Evolutionary conservation across 208 protist genomes (phyloP), one percentile per base, ranked within the genome.

Genomic region (Acanthamoeba culbertsoni): DNA sequence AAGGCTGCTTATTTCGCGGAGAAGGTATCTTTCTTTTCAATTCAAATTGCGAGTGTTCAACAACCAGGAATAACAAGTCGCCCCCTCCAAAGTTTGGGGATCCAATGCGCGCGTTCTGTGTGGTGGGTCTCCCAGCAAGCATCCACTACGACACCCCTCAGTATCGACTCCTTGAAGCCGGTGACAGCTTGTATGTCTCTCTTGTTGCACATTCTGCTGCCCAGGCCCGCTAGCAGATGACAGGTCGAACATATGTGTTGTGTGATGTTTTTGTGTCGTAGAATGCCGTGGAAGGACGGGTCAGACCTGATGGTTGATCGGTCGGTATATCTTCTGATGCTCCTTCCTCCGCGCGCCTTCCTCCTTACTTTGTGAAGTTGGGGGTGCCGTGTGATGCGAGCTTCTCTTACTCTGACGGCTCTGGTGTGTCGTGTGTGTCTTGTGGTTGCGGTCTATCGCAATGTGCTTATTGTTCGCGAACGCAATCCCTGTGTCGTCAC

Each of bases 1-100:
- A 92, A 79, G 63, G 86, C 86, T 8, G 86, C 86, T n/a, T 92
- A 92, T 62, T 92, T 92, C 53, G 86, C 86, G 2, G 63, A 92
- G 14, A 92, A 92, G 86, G 86, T 92, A 23, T 40, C 65, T 37
- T 2, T 45, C 40, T 45, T 77, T 3, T 3, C 23, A 4, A 3
- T 5, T n/a, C 55, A 62, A 62, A 31, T n/a, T 23, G 2, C 23
- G 2, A 0, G 14, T 23, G 0, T n/a, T 63, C 23, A 2, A 8
- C 23, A 63, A 16, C 0, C 18, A 1, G 1, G 59, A 7, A 6
- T 33, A 8, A 37, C 16, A 23, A 35, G 6, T 6, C 59, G 7
- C 14, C n/a, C 16, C 6, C 33, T 20, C 6, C 16, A 5, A 33
- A 90, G 82, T 90, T 65, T 28, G 82, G 55, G 2, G 82, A 90